A percentile compares a stretch with the other conserved stretches of the same genome.
Conservation (phyloP, 176 grass and related monocot genomes). For the Oryza officinalis region DNA sequence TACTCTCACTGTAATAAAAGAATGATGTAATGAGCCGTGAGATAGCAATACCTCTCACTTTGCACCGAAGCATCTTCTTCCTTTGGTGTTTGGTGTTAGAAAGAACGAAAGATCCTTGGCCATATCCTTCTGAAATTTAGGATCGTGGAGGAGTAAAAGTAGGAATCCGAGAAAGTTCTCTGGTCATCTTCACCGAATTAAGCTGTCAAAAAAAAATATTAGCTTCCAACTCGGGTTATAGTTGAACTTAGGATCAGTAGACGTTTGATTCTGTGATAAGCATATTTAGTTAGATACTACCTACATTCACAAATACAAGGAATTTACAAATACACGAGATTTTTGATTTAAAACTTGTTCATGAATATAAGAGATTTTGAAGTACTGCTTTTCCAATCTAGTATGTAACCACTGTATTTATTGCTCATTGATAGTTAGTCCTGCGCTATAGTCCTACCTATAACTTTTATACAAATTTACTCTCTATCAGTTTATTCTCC, state of each 20-base stretch:
- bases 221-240: not conserved
- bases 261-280: not conserved
- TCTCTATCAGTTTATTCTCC: too few species aligned
- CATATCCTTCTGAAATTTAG: not conserved
- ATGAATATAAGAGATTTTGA: too few species aligned
- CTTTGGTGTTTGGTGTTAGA: not conserved
- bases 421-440: too few species aligned
- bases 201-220: constrained; percentile 32
- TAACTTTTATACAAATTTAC: too few species aligned
- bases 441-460: too few species aligned
- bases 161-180: constrained; percentile 28
- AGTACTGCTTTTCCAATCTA: too few species aligned
- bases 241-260: not conserved
- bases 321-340: too few species aligned
- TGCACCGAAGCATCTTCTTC: not conserved
- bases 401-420: too few species aligned
- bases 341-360: too few species aligned
- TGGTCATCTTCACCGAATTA: constrained; percentile 54
- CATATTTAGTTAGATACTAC: not conserved
- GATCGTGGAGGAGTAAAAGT: constrained; percentile 4
- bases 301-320: too few species aligned
- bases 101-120: not conserved
- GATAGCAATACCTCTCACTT: not conserved
- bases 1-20: not conserved
- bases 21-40: not conserved